These are phyloP conservation scores for Dactylella cylindrospora DNA, from an alignment of 2,329 filamentous ascomycete genomes.

Conservation along the genomic window DNA sequence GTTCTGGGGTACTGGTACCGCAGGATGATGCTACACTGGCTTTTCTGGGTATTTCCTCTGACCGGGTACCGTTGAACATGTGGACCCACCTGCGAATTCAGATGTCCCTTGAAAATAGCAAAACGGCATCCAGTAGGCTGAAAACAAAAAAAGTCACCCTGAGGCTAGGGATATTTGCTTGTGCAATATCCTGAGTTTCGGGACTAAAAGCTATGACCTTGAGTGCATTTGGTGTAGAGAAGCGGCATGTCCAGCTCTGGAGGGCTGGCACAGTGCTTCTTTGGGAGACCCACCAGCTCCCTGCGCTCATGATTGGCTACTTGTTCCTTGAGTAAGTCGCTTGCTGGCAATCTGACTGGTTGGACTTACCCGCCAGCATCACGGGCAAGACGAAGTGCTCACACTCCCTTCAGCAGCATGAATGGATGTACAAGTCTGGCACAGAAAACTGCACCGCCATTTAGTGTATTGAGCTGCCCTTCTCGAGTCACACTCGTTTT, in stretches of 20 bases:
- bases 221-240: slow-evolving; percentile 13
- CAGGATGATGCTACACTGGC: slow-evolving; percentile 36
- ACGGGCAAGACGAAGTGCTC: slow-evolving; percentile 10
- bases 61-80: slow-evolving; percentile 28
- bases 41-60: slow-evolving; percentile 38
- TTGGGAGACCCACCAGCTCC: slow-evolving; percentile 17
- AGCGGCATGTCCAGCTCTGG: slow-evolving; percentile 33
- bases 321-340: slow-evolving; percentile 23
- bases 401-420: slow-evolving; percentile 26
- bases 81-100: slow-evolving; percentile 23
- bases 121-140: slow-evolving; percentile 37
- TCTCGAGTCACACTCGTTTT: slow-evolving; percentile 22
- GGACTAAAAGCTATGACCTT: slow-evolving; percentile 11
- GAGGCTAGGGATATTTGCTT: slow-evolving; percentile 23
- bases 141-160: slow-evolving; percentile 24
- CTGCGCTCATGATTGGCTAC: slow-evolving; percentile 21
- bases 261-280: slow-evolving; percentile 11
- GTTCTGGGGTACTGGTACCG: slow-evolving; percentile 43
- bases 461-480: slow-evolving; percentile 32
- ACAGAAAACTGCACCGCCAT: slow-evolving; percentile 7
- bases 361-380: slow-evolving; percentile 36
- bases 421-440: slow-evolving; percentile 20
- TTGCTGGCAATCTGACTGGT: slow-evolving; percentile 38
- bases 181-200: slow-evolving; percentile 25
- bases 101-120: too few species aligned